phyloP scores from a whole-genome alignment of 345 rosid species.

The Lepidium aucheri region DNA sequence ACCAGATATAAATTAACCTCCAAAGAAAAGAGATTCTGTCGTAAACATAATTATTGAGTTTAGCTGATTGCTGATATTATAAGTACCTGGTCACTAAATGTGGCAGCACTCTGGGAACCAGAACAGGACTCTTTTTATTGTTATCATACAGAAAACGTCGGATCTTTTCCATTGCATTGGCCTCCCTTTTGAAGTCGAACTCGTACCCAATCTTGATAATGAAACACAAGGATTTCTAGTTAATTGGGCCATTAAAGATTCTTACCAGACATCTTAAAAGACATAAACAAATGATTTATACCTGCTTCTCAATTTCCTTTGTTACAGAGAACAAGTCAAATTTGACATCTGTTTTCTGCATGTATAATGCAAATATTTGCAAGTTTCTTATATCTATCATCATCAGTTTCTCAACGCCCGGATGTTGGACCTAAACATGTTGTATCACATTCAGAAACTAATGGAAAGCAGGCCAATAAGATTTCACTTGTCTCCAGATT shows the following conservation, averaged over 20 bases:
- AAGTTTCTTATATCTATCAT: slow-evolving; percentile 89
- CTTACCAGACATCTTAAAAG: not conserved
- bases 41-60: not conserved
- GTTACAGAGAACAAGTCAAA: slow-evolving; percentile 81
- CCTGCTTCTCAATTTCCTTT: slow-evolving; percentile 98
- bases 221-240: not conserved
- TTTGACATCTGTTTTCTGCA: slow-evolving; percentile 88
- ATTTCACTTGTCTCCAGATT: slow-evolving; percentile 5
- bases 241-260: not conserved
- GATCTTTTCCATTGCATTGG: slow-evolving; percentile 80
- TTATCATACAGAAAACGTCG: slow-evolving; percentile 59
- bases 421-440: slow-evolving; percentile 82
- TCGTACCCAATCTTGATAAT: slow-evolving; percentile 78
- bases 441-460: slow-evolving; percentile 17
- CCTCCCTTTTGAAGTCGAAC: slow-evolving; percentile 87
- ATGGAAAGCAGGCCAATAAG: not conserved
- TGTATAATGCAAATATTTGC: slow-evolving; percentile 84
- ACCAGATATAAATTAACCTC: not conserved
- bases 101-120: slow-evolving; percentile 54
- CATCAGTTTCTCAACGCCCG: slow-evolving; percentile 84
- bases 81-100: slow-evolving; percentile 69
- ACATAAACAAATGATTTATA: slow-evolving; percentile 14
- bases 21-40: not conserved
- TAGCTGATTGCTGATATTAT: not conserved
- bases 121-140: slow-evolving; percentile 75